Percentiles rank a stretch among this genome's conserved stretches.
Conservation (phyloP, 768 basidiomycete genomes). For the Rhodotorula sphaerocarpa region DNA sequence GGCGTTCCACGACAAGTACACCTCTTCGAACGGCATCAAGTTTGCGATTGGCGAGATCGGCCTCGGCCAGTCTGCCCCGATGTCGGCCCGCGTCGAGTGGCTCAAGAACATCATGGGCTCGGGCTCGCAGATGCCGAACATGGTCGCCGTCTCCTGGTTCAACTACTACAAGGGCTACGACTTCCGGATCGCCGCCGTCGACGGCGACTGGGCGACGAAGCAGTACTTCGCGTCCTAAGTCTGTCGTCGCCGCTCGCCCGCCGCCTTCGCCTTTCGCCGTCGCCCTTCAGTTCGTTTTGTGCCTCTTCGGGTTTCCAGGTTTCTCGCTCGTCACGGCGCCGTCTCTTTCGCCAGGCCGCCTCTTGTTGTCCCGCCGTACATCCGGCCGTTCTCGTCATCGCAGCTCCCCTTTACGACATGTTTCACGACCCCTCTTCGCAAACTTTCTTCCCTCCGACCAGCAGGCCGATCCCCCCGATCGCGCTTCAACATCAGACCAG, state of each 20-base stretch:
- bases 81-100: slow-evolving; percentile 25
- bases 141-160: slow-evolving; percentile 35
- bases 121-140: slow-evolving; percentile 22
- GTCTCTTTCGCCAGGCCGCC: neutral
- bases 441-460: neutral
- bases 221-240: slow-evolving; percentile 21
- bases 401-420: neutral
- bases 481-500: too few species aligned
- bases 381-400: too few species aligned
- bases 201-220: slow-evolving; percentile 27
- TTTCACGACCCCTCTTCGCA: neutral
- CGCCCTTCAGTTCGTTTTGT: too few species aligned
- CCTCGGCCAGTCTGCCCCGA: slow-evolving; percentile 16
- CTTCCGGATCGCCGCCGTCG: slow-evolving; percentile 23
- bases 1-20: slow-evolving; percentile 38
- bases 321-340: neutral
- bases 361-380: too few species aligned
- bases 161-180: slow-evolving; percentile 34
- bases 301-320: neutral
- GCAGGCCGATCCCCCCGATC: neutral
- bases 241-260: neutral
- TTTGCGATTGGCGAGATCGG: slow-evolving; percentile 42
- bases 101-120: slow-evolving; percentile 29
- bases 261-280: neutral
- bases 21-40: slow-evolving; percentile 13